These are phyloP conservation scores for Suillus hirtellus DNA, from an alignment of 768 basidiomycete genomes.

Conservation along the genomic window DNA sequence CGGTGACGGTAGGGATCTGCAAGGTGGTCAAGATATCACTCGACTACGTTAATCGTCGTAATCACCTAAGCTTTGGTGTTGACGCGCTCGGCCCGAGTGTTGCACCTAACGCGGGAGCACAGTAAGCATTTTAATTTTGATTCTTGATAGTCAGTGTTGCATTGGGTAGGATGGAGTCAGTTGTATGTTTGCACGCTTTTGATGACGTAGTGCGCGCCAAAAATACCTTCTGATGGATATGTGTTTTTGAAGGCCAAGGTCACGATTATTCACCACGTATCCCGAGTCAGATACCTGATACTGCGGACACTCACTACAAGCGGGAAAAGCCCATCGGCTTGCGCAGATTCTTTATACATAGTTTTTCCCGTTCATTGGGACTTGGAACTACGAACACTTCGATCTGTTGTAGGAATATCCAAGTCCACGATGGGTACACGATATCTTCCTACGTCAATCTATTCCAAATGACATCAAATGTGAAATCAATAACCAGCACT, in stretches of 20 bases:
- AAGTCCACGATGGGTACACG: not conserved
- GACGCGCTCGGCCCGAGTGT: conserved; percentile 84
- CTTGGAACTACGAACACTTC: not conserved
- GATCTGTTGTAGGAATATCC: not conserved
- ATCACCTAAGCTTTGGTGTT: conserved; percentile 95
- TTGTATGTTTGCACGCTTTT: not conserved
- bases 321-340: not conserved
- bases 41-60: conserved; percentile 87
- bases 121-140: conserved; percentile 45
- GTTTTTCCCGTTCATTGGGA: not conserved
- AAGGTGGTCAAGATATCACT: conserved; percentile 95
- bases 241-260: not conserved
- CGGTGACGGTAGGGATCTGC: conserved; percentile 66
- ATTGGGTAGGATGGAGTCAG: not conserved
- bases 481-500: conserved; percentile 9
- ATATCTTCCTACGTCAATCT: not conserved
- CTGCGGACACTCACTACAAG: not conserved
- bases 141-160: not conserved
- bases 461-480: conserved; percentile 6
- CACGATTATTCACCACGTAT: not conserved
- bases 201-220: not conserved
- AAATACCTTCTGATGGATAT: not conserved
- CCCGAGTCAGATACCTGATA: not conserved
- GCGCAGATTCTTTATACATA: not conserved
- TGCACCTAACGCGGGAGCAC: conserved; percentile 73